Percentiles rank a stretch among this genome's conserved stretches.
phyloP scores from a whole-genome alignment of 805 yeast species.

The Spathaspora passalidarum region DNA sequence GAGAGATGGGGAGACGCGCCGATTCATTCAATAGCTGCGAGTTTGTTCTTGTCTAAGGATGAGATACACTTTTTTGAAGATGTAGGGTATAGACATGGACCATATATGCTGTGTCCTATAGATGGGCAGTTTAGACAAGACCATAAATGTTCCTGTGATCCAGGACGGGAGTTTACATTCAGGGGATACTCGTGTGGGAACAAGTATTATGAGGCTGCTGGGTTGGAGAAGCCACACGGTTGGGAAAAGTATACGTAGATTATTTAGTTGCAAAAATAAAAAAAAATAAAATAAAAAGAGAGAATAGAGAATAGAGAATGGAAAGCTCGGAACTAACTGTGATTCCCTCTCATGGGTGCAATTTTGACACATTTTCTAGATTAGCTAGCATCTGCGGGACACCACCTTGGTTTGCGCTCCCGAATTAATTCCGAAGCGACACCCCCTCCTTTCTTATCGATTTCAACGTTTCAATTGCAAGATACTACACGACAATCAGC shows the following conservation, averaged over 20 bases:
- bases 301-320: no score
- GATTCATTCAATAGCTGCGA: conserved; percentile 83
- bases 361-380: no score
- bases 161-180: conserved; percentile 69
- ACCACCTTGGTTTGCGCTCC: no score
- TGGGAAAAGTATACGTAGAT: conserved; percentile 22
- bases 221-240: conserved; percentile 25
- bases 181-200: conserved; percentile 27
- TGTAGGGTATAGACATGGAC: conserved; percentile 80
- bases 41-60: conserved; percentile 68
- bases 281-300: no score
- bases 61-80: conserved; percentile 77
- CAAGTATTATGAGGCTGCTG: conserved; percentile 29
- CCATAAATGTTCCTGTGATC: conserved; percentile 71
- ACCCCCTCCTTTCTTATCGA: no score
- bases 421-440: no score
- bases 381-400: no score
- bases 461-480: no score
- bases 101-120: conserved; percentile 78
- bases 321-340: no score
- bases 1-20: conserved; percentile 97
- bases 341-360: no score
- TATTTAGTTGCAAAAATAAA: no score
- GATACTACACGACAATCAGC: no score
- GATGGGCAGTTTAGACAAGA: conserved; percentile 51